Evolutionary conservation across 768 basidiomycete species (phyloP), one percentile per base, ranked within the genome.

Genomic region (Hortiboletus flavorubellus): DNA sequence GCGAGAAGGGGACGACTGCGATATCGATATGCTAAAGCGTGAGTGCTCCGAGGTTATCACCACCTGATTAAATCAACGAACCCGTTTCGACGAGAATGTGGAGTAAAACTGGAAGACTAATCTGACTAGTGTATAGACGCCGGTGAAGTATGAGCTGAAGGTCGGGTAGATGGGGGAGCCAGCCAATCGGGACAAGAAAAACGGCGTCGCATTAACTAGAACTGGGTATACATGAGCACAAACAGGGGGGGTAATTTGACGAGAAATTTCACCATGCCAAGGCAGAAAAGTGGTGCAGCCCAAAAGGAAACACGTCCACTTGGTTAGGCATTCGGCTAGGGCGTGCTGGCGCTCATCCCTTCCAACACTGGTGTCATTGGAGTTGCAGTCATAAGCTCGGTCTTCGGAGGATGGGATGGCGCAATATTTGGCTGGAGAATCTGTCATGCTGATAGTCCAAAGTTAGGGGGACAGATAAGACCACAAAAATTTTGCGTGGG

Each of bases 151-250:
- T 12, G 51, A 52, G 29, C 26, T 29, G 6, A 44, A 45, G 35
- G 42, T 52, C 26, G 51, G 9, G 23, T 48, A 37, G 39, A 54
- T 31, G 1, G 40, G 16, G n/a, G 53, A 43, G 4, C n/a, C 46
- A 11, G 46, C 34, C 26, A 54, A 8, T 42, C 46, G 15, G 23
- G 46, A 54, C 53, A 54, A 35, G 46, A 54, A 54, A 48, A 54
- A 54, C n/a, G 40, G 18, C 3, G 33, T 35, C 10, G 21, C 31
- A 6, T 47, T 47, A 15, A 31, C 5, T 11, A 47, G 46, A 29
- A n/a, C 53, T 48, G 26, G 18, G 16, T 29, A 18, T 1, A 18
- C 2, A 37, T 51, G 23, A 51, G 50, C 16, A 43, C 18, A 38
- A 43, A 12, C n/a, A 26, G 16, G 6, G 8, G 18, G 26, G 9